Percentiles rank a stretch among this genome's conserved stretches.
phyloP scores from a whole-genome alignment of 1,139 yeast species.

The Casaregolazyma lundiana region DNA sequence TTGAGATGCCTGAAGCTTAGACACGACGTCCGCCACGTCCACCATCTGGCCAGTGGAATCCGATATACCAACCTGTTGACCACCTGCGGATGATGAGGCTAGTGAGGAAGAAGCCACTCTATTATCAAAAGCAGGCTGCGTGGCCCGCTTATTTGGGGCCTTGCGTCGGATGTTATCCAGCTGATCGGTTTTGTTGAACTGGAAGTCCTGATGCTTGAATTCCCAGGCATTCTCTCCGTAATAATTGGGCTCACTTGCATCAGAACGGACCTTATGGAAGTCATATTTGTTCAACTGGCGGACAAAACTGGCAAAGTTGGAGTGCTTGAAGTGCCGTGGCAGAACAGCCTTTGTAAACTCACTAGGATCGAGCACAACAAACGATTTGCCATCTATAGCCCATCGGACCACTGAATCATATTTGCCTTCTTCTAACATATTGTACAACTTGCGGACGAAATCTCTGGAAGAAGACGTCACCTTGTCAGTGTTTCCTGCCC shows the following conservation, averaged over 20 bases:
- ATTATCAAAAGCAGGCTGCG: neutral
- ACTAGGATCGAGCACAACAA: conserved; percentile 83
- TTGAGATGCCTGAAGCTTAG: conserved; percentile 6
- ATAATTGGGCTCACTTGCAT: conserved; percentile 27
- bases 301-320: conserved; percentile 87
- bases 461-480: conserved; percentile 9
- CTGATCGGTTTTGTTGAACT: conserved; percentile 62
- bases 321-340: conserved; percentile 89
- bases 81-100: too few species aligned
- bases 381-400: conserved; percentile 78
- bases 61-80: too few species aligned
- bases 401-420: conserved; percentile 74
- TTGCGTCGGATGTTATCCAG: conserved; percentile 77
- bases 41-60: conserved; percentile 1
- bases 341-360: conserved; percentile 81
- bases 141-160: conserved; percentile 53
- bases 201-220: conserved; percentile 86
- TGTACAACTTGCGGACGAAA: conserved; percentile 42
- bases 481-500: neutral
- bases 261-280: conserved; percentile 82
- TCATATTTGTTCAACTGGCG: conserved; percentile 94
- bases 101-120: neutral
- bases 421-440: conserved; percentile 78
- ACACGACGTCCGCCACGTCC: conserved; percentile 10
- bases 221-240: conserved; percentile 85